Base-by-base conservation (phyloP, 2,329 filamentous ascomycete species). In the Salinomyces thailandicus region DNA sequence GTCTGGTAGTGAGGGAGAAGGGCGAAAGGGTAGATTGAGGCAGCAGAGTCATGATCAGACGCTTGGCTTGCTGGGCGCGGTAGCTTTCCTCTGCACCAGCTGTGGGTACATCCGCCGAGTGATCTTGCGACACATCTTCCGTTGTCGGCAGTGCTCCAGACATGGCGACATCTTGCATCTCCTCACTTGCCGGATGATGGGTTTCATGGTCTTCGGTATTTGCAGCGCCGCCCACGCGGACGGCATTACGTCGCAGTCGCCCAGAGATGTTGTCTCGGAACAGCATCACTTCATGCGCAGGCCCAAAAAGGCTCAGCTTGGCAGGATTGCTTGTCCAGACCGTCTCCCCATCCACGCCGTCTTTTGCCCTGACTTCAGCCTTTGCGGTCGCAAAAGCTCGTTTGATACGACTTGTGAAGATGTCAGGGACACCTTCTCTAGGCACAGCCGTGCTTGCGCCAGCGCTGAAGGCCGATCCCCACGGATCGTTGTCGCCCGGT, bases 401-500 rank as follows among this genome's bases (percentile, higher is more conserved):
- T 47, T 83, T 79, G 29, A 98, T 73, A 12, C 91, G 73, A 19
- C 79, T 89, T 0, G 89, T 96, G 62, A 98, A 98, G 49, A 95
- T 67, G 5, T 89, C 82, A 1, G 91, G 91, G 2, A 98, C 73
- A 0, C 72, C 63, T 46, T 80, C 79, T 7, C 80, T 64, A 0
- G 85, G 85, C 8, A 89, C 55, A 0, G 79, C 74, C 1, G 75
- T 73, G 0, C 81, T 76, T 1, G 82, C 79, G 3, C 85, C 85
- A 2, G 78, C 79, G 1, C 76, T 77, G 57, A 93, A 94, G 2
- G 86, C 74, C 1, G 85, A 93, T 4, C 81, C 76, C 91, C 91
- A 98, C n/a, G 85, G 87, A 58, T 98, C 91, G 57, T 95, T 93
- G 62, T 96, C 89, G 18, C 91, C 91, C 0, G 91, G 91, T 0